Conservation (phyloP, 2,329 filamentous ascomycete genomes). For the Myriosclerotinia scirpicola region DNA sequence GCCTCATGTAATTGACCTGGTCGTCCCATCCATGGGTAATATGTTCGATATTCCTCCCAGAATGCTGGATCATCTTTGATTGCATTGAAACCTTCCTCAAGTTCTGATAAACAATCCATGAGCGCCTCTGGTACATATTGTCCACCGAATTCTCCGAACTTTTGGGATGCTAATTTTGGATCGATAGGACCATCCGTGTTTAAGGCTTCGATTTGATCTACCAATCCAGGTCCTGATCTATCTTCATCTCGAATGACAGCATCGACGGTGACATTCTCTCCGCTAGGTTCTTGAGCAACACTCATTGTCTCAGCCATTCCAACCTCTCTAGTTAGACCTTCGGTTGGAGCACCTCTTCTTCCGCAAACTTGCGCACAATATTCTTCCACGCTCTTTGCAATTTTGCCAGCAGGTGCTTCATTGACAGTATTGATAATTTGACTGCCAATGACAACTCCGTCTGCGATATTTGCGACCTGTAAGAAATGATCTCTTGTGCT, state of each 20-base stretch:
- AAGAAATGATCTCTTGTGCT: slow-evolving; percentile 93
- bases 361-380: slow-evolving; percentile 78
- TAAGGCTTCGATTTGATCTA: slow-evolving; percentile 66
- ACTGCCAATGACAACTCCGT: slow-evolving; percentile 95
- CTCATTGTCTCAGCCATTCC: slow-evolving; percentile 68
- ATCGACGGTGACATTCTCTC: slow-evolving; percentile 63
- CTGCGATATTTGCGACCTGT: slow-evolving; percentile 77
- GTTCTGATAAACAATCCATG: slow-evolving; percentile 91
- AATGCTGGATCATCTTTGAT: slow-evolving; percentile 86
- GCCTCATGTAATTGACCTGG: slow-evolving; percentile 90
- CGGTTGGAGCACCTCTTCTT: slow-evolving; percentile 46
- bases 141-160: slow-evolving; percentile 94
- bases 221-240: slow-evolving; percentile 34
- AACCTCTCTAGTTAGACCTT: slow-evolving; percentile 58
- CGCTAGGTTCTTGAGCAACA: slow-evolving; percentile 58
- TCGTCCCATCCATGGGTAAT: slow-evolving; percentile 96
- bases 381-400: slow-evolving; percentile 73
- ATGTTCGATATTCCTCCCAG: slow-evolving; percentile 95
- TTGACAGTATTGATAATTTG: slow-evolving; percentile 85
- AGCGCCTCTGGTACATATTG: slow-evolving; percentile 97
- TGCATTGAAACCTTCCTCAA: slow-evolving; percentile 87
- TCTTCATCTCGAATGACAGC: slow-evolving; percentile 55
- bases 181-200: slow-evolving; percentile 53
- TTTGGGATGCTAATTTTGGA: slow-evolving; percentile 66
- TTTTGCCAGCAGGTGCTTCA: slow-evolving; percentile 64